Base-by-base conservation (phyloP, 805 yeast species). In the Ogataea polymorpha region DNA sequence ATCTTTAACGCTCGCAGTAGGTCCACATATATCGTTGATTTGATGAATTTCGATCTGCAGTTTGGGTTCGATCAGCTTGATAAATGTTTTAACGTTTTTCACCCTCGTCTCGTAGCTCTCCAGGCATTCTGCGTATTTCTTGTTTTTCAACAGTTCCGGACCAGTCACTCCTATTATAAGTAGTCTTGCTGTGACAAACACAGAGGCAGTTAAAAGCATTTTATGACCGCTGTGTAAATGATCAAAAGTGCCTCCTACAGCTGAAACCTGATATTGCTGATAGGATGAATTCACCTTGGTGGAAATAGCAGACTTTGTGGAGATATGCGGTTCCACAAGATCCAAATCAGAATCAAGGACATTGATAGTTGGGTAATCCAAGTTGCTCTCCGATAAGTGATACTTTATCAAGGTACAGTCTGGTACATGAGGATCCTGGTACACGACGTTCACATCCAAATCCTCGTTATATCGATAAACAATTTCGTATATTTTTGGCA, bases 191-290 rank as follows among this genome's bases (percentile, higher is more conserved):
- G 95, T 70, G 6, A 86, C 49, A 54, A 80, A 88, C 0, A 80
- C 77, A 0, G 95, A 72, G 44, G 86, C 69, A 0, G 93, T 80
- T 8, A 93, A 68, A 20, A 93, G 67, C 21, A 93, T 82, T 60
- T 86, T 87, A 63, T 93, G 99, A 0, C 98, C 99, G 56, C 85
- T 95, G 54, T 93, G 99, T 26, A 93, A 58, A 63, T 93, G 98
- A 58, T 93, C 99, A 66, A 93, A 93, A 0, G 99, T 93, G 0
- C 99, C 99, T 0, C 99, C 99, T 2, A 91, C 80, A 0, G 96
- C 91, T 11, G 52, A 55, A 2, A 50, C 44, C n/a, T 26, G 4
- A 33, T 48, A 46, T 27, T 48, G 49, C 15, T 42, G 40, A 31
- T 33, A 32, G 7, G 34, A 10, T 13, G 33, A 34, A 17, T 42